Conservation (phyloP, 345 rosid genomes). For the Cardiospermum halicacabum region DNA sequence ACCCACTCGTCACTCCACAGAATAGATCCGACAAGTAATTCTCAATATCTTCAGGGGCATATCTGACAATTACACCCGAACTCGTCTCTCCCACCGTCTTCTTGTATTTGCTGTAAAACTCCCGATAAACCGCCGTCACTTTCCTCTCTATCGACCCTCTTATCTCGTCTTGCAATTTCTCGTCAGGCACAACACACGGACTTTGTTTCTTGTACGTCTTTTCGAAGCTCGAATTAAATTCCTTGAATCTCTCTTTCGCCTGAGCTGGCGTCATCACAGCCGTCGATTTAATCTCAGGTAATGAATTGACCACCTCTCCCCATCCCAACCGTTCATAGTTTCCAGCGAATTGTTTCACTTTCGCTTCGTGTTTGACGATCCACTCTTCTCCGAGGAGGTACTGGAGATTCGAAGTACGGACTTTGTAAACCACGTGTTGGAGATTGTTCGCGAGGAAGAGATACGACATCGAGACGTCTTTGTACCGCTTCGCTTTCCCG, state of each 20-base stretch:
- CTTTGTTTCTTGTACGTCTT: constrained; percentile 47
- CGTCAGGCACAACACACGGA: constrained; percentile 39
- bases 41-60: constrained; percentile 53
- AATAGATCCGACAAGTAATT: constrained; percentile 51
- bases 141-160: constrained; percentile 37
- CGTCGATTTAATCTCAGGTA: constrained; percentile 44
- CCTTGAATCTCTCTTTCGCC: constrained; percentile 36
- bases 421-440: constrained; percentile 44
- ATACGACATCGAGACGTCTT: constrained; percentile 41
- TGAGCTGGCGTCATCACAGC: constrained; percentile 28
- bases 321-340: constrained; percentile 60
- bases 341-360: constrained; percentile 41
- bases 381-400: constrained; percentile 59
- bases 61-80: constrained; percentile 27
- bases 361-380: constrained; percentile 43
- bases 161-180: constrained; percentile 50
- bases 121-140: constrained; percentile 39
- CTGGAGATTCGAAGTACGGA: constrained; percentile 42
- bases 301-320: constrained; percentile 32
- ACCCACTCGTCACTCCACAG: constrained; percentile 14
- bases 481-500: constrained; percentile 52
- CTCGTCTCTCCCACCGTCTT: constrained; percentile 21
- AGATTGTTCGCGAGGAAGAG: constrained; percentile 73
- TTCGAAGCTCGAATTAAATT: constrained; percentile 51
- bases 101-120: constrained; percentile 42